Conservation (phyloP, 2,329 filamentous ascomycete species). For the Colletotrichum viniferum region DNA sequence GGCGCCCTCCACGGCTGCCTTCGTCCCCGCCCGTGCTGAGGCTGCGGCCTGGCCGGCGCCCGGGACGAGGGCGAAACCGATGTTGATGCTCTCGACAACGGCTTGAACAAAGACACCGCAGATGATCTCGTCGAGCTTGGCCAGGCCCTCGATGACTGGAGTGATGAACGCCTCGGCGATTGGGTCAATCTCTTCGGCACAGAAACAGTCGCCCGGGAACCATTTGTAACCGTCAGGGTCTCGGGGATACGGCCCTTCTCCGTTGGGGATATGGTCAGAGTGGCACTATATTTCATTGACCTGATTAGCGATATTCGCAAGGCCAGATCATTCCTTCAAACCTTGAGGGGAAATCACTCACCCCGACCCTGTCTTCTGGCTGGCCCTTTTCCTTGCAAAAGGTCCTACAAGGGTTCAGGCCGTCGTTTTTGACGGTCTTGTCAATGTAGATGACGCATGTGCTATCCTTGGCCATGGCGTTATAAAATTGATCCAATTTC, state of each 20-base stretch:
- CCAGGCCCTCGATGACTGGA: background rate
- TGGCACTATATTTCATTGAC: background rate
- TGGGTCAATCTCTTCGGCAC: background rate
- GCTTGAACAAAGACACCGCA: background rate
- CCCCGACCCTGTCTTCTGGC: background rate
- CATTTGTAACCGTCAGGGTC: background rate
- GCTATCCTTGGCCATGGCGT: background rate
- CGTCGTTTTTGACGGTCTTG: background rate
- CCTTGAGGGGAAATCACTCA: background rate
- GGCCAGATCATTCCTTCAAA: background rate
- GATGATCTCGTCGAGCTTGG: background rate
- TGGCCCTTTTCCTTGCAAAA: background rate
- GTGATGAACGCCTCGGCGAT: background rate
- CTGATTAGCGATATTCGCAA: background rate
- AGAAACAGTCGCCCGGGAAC: background rate
- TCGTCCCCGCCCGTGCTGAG: background rate
- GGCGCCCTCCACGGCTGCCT: background rate
- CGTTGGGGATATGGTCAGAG: background rate
- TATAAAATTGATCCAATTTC: background rate
- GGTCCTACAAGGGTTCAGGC: background rate
- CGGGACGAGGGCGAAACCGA: background rate
- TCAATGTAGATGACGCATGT: background rate
- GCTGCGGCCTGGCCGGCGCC: background rate
- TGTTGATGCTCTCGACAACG: background rate
- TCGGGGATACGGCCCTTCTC: background rate